Evolutionary conservation across 805 yeast species (phyloP).

Genomic region (Torulaspora gathmanii): DNA sequence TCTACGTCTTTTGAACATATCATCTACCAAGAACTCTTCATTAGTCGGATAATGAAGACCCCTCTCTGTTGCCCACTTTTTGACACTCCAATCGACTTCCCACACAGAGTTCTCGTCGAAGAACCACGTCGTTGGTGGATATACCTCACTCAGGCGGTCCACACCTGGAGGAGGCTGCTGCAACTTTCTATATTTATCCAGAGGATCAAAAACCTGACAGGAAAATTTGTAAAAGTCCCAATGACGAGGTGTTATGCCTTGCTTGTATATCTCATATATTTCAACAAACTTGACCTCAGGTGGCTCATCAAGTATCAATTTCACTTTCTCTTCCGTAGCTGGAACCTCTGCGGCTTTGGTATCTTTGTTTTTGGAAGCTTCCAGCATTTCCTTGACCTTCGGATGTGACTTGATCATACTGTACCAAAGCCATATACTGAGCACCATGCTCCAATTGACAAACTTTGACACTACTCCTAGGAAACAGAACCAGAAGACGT

Average conservation of each 20-base stretch:
- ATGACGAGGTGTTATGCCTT: slow-evolving; percentile 51
- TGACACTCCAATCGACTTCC: slow-evolving; percentile 56
- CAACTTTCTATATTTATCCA: slow-evolving; percentile 43
- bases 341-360: slow-evolving; percentile 7
- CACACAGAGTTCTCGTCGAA: slow-evolving; percentile 59
- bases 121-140: slow-evolving; percentile 71
- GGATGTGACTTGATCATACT: slow-evolving; percentile 58
- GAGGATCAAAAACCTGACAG: slow-evolving; percentile 47
- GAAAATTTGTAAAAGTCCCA: slow-evolving; percentile 64
- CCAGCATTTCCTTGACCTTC: slow-evolving; percentile 33
- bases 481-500: slow-evolving; percentile 38
- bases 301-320: slow-evolving; percentile 65
- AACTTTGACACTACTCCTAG: slow-evolving; percentile 44
- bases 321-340: slow-evolving; percentile 17
- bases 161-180: slow-evolving; percentile 65
- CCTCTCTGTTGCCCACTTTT: slow-evolving; percentile 48
- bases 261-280: slow-evolving; percentile 68
- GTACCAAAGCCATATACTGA: slow-evolving; percentile 57
- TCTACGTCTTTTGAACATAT: slow-evolving; percentile 55
- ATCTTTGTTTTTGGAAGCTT: slow-evolving; percentile 30
- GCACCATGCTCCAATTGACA: slow-evolving; percentile 60
- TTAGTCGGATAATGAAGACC: slow-evolving; percentile 34
- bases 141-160: slow-evolving; percentile 46
- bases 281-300: slow-evolving; percentile 64
- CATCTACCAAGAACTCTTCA: slow-evolving; percentile 49